Evolutionary conservation across 2,329 filamentous ascomycete genomes (phyloP), one percentile per base, ranked within the genome.

Genomic region (Juglanconis oblonga): DNA sequence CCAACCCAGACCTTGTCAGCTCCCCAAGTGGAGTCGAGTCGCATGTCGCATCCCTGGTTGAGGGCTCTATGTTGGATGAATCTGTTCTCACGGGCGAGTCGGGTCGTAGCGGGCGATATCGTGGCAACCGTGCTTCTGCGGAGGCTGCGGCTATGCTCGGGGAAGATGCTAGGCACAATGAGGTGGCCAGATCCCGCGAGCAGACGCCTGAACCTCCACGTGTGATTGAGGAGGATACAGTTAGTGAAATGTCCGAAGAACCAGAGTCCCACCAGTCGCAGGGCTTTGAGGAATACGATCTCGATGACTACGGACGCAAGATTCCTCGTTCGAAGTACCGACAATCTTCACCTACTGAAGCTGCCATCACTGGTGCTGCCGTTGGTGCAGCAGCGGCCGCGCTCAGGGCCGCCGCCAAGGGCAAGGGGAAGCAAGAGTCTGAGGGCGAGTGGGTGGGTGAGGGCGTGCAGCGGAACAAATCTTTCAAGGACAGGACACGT

Each of bases 21-120:
- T 87, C 85, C 1, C 86, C 85, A 2, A 70, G 87, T 38, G 91
- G 84, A 2, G 87, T 96, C 0, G 93, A 97, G 73, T 97, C 93
- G 13, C 90, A 90, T 9, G 93, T 98, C 10, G 94, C 94, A 7
- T 97, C 93, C 14, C 79, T 98, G 6, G 78, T 88, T 1, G 89
- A 95, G 67, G 91, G 92, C 17, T 94, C 92, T 0, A 77, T 82
- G 72, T 71, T 85, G 14, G 82, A 85, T 4, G 82, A 83, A 55
- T 96, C 92, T 2, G 84, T 88, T 11, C 71, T 97, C 56, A 93
- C 86, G 3, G 77, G 76, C 13, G 81, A 79, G 9, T 87, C 85
- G 11, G 79, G 78, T 36, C 75, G 76, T 31, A 72, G 72, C 67
- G 78, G 78, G n/a, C 78, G 81, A 63, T 79, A 82, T 32, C 82